These are phyloP conservation scores for Penicillium fimorum DNA, from an alignment of 495 filamentous ascomycete species.

Conservation along the genomic window DNA sequence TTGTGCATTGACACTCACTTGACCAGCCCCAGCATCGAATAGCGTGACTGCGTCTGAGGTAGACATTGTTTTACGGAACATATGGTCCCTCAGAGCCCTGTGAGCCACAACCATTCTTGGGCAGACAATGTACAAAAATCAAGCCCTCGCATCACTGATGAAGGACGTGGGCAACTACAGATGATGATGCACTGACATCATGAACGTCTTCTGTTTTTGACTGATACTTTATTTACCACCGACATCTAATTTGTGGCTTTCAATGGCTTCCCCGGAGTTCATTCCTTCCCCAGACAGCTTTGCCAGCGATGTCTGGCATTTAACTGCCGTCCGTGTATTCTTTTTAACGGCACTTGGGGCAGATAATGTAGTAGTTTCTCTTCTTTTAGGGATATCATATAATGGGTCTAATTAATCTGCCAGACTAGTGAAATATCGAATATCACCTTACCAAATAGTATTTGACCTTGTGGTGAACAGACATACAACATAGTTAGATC, in stretches of 20 bases:
- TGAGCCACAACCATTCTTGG: slow-evolving; percentile 21
- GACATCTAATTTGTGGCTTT: not conserved
- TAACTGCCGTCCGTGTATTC: not conserved
- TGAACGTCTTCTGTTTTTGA: slow-evolving; percentile 2
- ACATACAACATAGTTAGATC: slow-evolving; percentile 9
- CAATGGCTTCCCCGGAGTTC: not conserved
- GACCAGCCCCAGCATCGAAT: slow-evolving; percentile 36
- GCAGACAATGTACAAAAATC: not conserved
- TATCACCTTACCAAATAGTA: not conserved
- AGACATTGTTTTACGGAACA: slow-evolving; percentile 29
- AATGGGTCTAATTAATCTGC: not conserved
- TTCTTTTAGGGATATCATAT: not conserved
- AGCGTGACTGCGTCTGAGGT: slow-evolving; percentile 28
- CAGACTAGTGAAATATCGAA: not conserved
- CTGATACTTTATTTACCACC: not conserved
- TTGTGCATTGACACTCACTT: slow-evolving; percentile 17
- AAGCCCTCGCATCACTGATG: not conserved
- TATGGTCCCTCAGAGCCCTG: slow-evolving; percentile 20
- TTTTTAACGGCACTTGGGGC: not conserved
- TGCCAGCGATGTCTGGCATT: not conserved
- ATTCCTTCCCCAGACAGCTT: slow-evolving; percentile 7
- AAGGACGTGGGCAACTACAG: not conserved
- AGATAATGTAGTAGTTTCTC: not conserved
- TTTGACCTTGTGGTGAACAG: not conserved
- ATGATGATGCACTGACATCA: slow-evolving; percentile 35